Evolutionary conservation across 495 filamentous ascomycete species (phyloP), one percentile per base, ranked within the genome.

Genomic region (Daldinia grandis): DNA sequence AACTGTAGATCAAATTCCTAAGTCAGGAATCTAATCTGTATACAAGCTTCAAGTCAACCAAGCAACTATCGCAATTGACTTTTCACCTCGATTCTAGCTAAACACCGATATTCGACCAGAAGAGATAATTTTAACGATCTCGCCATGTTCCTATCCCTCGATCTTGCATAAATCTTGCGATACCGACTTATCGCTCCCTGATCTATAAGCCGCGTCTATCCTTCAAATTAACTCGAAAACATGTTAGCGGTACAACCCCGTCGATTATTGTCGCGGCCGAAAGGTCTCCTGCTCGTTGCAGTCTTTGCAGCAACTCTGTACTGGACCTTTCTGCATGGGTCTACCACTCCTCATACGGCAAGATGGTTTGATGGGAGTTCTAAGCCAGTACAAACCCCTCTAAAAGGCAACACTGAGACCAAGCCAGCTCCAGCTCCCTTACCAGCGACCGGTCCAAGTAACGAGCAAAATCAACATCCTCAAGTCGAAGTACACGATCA

Each of bases 201-300:
- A 15, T 21, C 15, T 38, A 6, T 40, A 61, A 56, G 28, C 55
- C 47, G 40, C 61, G 17, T 62, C 25, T 66, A 64, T 55, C 28
- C 44, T 14, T 50, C 55, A 28, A 64, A 56, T 42, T 25, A 21
- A n/a, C 53, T 47, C 38, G 60, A 47, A 42, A 69, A 63, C 58
- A 72, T 79, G 78, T 68, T 80, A 30, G 80, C 80, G 58, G 69
- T 75, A 27, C 79, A 81, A 64, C 69, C 77, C n/a, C 79, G 78
- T 76, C 88, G 82, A 76, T 89, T 73, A 68, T 80, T 74, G 67
- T 85, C 70, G 82, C 86, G 61, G 82, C 88, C 63, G 76, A 82
- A 68, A 69, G 74, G 69, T 35, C 60, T 76, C 0, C 54, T 81
- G 5, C n/a, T 76, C 28, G 71, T 64, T 25, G 77, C 64, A 6